Evolutionary conservation across 192 early-diverging fungal species (phyloP), one percentile per base, ranked within the genome.

Genomic region (Coemansia sp.): DNA sequence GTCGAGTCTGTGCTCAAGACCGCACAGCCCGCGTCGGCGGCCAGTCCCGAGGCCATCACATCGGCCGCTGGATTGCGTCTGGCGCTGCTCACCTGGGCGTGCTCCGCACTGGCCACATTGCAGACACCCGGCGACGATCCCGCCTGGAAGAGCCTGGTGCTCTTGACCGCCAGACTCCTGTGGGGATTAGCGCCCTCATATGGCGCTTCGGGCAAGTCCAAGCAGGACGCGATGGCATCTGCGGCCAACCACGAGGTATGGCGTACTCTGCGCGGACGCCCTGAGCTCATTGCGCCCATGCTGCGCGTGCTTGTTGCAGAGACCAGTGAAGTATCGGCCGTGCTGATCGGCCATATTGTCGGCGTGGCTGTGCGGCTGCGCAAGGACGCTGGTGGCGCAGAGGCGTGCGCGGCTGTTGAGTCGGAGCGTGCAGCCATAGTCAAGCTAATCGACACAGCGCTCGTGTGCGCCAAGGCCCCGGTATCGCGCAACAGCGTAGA

Each of bases 1-100:
- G 37, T 67, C 46, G 64, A 58, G 17, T 72, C 85, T 43, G 52
- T 67, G 24, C 49, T 82, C 3, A 67, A 68, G 25, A 78, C 67
- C 34, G 81, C 54, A 39, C 67, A 71, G 47, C 49, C 73, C 25
- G 50, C 55, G 41, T 52, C 68, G 55, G 53, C 33, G 23, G 43
- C 30, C 17, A 46, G 67, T 22, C 58, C 65, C 22, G 71, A 60
- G 17, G 38, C 51, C 30, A 69, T 64, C 36, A 33, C 68, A 25
- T 77, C 83, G 39, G 57, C 83, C 39, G 77, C 80, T 38, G 76
- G 78, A 10, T 51, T 76, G 37, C 76, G 85, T 11, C 81, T 87
- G 51, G 77, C 78, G 26, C 46, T 86, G 41, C 72, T 86, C 50
- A 78, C 81, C 25, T 88, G 86, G 86, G 55, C 84, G 19, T 74